phyloP scores from a whole-genome alignment of 2,329 filamentous ascomycete species.

The Colletotrichum incanum region DNA sequence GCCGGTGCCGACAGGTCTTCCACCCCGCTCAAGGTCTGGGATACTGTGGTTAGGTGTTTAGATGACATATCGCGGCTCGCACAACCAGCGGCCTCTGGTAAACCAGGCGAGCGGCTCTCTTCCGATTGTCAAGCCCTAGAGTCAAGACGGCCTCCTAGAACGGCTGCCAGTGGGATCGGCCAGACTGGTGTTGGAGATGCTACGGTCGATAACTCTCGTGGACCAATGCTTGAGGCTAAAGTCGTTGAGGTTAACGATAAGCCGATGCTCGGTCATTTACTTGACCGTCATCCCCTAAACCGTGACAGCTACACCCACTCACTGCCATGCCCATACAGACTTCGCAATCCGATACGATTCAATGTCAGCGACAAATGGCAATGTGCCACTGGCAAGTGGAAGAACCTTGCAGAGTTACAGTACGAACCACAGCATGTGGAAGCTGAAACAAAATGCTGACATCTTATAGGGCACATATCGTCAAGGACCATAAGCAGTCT shows the following conservation, averaged over 20 bases:
- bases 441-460: background rate
- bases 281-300: no score
- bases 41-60: conserved; percentile 24
- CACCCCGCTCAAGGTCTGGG: conserved; percentile 37
- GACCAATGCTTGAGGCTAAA: background rate
- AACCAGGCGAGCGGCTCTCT: background rate
- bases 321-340: conserved; percentile 58
- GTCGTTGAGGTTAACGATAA: background rate
- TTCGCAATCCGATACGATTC: conserved; percentile 61
- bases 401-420: conserved; percentile 56
- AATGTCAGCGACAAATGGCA: conserved; percentile 62
- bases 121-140: background rate
- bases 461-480: conserved; percentile 56
- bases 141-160: no score
- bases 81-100: background rate
- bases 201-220: background rate
- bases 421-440: background rate
- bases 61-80: conserved; percentile 23
- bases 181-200: background rate
- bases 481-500: conserved; percentile 59
- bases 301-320: no score
- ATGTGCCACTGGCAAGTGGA: conserved; percentile 61
- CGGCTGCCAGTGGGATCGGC: background rate
- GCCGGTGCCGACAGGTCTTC: conserved; percentile 24
- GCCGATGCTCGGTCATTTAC: background rate